Base-by-base conservation (phyloP, 106 monocot genomes). In the Posidonia australis region DNA sequence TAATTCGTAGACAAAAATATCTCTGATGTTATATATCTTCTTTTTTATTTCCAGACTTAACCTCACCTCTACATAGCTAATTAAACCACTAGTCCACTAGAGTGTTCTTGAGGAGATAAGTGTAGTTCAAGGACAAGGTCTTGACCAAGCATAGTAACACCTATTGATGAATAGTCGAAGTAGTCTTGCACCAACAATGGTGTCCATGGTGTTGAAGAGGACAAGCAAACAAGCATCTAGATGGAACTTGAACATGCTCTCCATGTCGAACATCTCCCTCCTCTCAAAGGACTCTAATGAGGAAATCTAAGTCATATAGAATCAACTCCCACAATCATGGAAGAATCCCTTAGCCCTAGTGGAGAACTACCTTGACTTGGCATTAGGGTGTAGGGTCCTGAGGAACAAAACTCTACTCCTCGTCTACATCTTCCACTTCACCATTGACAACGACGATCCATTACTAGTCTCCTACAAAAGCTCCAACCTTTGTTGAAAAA, bases 301-400 rank as follows among this genome's bases (percentile, higher is more conserved):
- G 26, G 93, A 76, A 53, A 93, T 80, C 88, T 85, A 93, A 0
- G 85, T 86, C 88, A 93, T 93, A 70, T 86, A 82, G 74, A 93
- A 93, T 28, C 72, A 74, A n/a, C 27, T 28, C 10, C 17, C 0
- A 27, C 24, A 45, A 5, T 63, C 47, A 10, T 0, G 60, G 67
- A 90, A 80, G 74, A 90, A 78, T 26, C 62, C 59, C 1, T 60
- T n/a, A 10, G 80, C 80, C 16, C 77, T 59, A 17, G 75, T 23
- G 11, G 78, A 47, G 71, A 85, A 90, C 46, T 23, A 41, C 10
- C 23, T 24, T 6, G 77, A 49, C 18, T 42, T 67, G 21, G 62
- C 11, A n/a, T 24, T 68, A 30, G 66, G 41, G 16, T 9, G 69
- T 0, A 82, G 69, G 12, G 57, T 10, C 69, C 36, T 51, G 54